Base-by-base conservation (phyloP, 2,329 filamentous ascomycete genomes). In the Colletotrichum sp. region DNA sequence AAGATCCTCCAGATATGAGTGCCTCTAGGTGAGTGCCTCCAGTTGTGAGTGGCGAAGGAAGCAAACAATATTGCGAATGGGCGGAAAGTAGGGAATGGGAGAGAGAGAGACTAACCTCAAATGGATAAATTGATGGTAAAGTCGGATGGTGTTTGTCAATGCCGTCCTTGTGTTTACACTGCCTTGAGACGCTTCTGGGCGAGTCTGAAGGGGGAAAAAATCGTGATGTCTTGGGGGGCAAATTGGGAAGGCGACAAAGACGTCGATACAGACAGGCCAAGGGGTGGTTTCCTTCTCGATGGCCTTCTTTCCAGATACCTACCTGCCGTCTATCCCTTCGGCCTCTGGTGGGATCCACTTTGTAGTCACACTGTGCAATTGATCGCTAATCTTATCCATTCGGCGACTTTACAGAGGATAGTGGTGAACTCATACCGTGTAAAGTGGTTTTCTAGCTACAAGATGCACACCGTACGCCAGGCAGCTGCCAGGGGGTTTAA, bases 401-500 rank as follows among this genome's bases (percentile, higher is more conserved):
- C 18, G 36, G 55, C 21, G 26, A 16, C 18, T 10, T 28, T n/a
- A 4, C 16, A 24, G 21, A 13, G n/a, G 12, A 12, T 18, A 5
- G 12, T 34, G 48, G 65, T 76, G 74, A 76, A 38, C 9, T n/a
- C 26, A 52, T 16, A 48, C 74, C 48, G 74, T 76, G 71, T n/a
- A 57, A 65, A 24, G 8, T 21, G 34, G 7, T 32, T 28, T 67
- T 16, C 15, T 13, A 16, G 28, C 15, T 28, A 9, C 26, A 21
- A 18, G 6, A 32, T 30, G n/a, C 12, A 24, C n/a, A 58, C 67
- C 48, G 67, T 67, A 24, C 28, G 16, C 28, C 38, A 72, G 67
- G 72, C 64, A 72, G 69, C 69, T 55, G 61, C 28, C 52, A 74
- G 71, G 73, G 73, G 64, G 34, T 68, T 76, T 74, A 76, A 74